Base-by-base conservation (phyloP, 371 early-diverging fungal genomes). In the Lichtheimia hyalospora region DNA sequence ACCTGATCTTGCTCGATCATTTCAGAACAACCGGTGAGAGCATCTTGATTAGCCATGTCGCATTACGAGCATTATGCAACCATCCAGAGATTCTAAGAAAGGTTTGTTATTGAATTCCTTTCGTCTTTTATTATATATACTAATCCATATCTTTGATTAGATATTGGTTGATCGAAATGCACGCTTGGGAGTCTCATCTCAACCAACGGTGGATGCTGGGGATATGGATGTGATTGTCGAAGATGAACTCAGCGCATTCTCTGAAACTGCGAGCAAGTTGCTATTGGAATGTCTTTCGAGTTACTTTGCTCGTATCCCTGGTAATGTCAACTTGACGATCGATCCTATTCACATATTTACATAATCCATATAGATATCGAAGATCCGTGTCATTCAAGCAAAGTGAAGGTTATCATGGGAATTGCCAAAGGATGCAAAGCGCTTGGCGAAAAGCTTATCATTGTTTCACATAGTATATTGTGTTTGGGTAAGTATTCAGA, bases 401-500 rank as follows among this genome's bases (percentile, higher is more conserved):
- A 77, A 20, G 64, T 74, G 46, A 44, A 49, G 14, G 60, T 70
- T 39, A 57, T 67, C 21, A 39, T 64, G 5, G 64, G 61, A 15
- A 64, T 77, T 34, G 54, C 54, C 0, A 54, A 62, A 3, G 64
- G 67, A 25, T 77, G 85, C 48, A 65, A 66, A 8, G 43, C 39
- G 1, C 40, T 71, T 1, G 68, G 73, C 24, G 92, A 95, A 48
- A 92, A 92, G 41, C 69, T 89, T 12, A 70, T 93, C 14, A 67
- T 93, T n/a, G 92, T 92, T 52, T 84, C 87, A 5, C 84, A 90
- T 43, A 88, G 88, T 63, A 67, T 92, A 6, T 77, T 83, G 0
- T 86, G 85, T 15, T 68, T 92, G 5, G 84, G 87, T 78, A 81
- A 58, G 56, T 52, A 68, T 43, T n/a, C n/a, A 20, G 13, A 51